Conservation (phyloP, 2,329 filamentous ascomycete genomes). For the Colletotrichum sp. region DNA sequence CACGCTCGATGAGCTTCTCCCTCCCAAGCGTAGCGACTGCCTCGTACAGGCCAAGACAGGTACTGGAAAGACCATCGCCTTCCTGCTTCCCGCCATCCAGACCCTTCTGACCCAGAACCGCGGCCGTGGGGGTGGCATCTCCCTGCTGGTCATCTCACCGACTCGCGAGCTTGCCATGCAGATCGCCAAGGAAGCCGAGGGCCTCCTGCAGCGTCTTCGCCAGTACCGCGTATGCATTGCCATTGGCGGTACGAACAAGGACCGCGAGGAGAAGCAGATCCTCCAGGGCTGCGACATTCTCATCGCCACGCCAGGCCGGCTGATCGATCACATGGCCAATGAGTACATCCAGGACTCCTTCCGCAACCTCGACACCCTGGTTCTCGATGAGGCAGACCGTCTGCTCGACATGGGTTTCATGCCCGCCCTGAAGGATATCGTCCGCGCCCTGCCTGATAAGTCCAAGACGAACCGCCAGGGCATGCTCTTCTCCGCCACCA, state of each 20-base stretch:
- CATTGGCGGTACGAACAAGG: conserved; percentile 80
- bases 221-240: conserved; percentile 78
- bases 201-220: conserved; percentile 74
- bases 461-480: conserved; percentile 66
- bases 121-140: conserved; percentile 46
- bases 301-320: conserved; percentile 80
- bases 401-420: conserved; percentile 87
- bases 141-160: conserved; percentile 71
- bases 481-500: conserved; percentile 86
- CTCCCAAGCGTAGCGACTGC: conserved; percentile 51
- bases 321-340: conserved; percentile 80
- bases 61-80: conserved; percentile 86
- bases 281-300: conserved; percentile 78
- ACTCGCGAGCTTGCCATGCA: conserved; percentile 75
- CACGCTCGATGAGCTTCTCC: conserved; percentile 52
- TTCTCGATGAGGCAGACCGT: conserved; percentile 84
- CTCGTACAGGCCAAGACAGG: conserved; percentile 87
- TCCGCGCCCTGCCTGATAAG: conserved; percentile 72
- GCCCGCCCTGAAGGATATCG: conserved; percentile 77
- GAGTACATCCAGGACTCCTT: conserved; percentile 73
- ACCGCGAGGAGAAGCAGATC: conserved; percentile 74
- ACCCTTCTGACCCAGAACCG: conserved; percentile 63
- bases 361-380: conserved; percentile 74
- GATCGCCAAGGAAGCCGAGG: conserved; percentile 73
- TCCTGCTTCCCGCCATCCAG: conserved; percentile 83